These are phyloP conservation scores for Diaporthe vaccinii DNA, from an alignment of 2,329 filamentous ascomycete genomes.

Conservation along the genomic window DNA sequence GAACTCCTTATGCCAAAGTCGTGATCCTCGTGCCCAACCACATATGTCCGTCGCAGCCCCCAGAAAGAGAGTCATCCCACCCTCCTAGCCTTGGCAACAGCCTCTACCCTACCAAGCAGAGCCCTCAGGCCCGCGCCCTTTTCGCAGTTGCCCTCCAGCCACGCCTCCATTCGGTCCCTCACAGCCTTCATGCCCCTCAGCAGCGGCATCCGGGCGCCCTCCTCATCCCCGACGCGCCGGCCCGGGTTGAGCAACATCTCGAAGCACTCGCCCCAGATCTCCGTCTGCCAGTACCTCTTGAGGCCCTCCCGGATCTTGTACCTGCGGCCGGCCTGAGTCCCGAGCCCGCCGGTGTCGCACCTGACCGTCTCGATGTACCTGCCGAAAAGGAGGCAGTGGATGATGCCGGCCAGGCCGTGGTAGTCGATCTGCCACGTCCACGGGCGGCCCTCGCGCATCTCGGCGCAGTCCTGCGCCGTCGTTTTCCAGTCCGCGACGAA, in stretches of 20 bases:
- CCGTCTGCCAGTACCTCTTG: constrained; percentile 97
- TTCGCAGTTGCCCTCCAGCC: constrained; percentile 86
- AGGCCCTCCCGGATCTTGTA: constrained; percentile 87
- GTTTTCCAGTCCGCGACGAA: constrained; percentile 98
- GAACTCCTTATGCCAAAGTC: constrained; percentile 16
- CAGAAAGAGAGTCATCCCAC: constrained; percentile 37
- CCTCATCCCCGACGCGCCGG: constrained; percentile 71
- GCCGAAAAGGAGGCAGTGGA: constrained; percentile 92
- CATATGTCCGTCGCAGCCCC: neutral
- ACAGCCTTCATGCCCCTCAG: constrained; percentile 76
- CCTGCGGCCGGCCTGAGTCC: constrained; percentile 69
- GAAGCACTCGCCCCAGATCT: constrained; percentile 88
- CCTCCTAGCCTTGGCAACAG: constrained; percentile 54
- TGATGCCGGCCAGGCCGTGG: constrained; percentile 88
- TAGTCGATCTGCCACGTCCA: constrained; percentile 99
- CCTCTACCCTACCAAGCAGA: constrained; percentile 75
- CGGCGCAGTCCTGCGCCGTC: constrained; percentile 87
- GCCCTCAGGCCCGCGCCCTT: constrained; percentile 81
- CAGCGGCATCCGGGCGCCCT: constrained; percentile 78
- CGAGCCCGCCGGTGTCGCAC: constrained; percentile 67
- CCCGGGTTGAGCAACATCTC: constrained; percentile 88
- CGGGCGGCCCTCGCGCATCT: constrained; percentile 92
- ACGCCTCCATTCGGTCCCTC: constrained; percentile 85
- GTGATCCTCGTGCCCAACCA: constrained; percentile 14
- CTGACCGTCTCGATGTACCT: constrained; percentile 90